Evolutionary conservation across 208 protist species (phyloP), one percentile per base, ranked within the genome.

Genomic region (Trypanosoma caninum): DNA sequence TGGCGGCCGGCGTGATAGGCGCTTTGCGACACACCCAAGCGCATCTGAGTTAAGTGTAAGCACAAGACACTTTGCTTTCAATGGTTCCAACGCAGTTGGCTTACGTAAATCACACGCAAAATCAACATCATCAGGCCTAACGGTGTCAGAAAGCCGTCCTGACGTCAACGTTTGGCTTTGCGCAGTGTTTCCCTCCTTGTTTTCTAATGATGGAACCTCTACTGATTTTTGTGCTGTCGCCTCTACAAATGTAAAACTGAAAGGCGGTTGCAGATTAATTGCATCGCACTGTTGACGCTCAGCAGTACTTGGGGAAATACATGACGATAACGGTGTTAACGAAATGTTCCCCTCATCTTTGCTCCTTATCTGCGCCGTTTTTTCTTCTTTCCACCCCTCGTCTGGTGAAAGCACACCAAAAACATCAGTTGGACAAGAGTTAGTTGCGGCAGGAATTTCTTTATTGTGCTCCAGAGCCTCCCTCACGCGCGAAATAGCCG

Each of bases 401-500:
- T 37, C 20, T 0, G 30, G 28, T 3, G 25, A 8, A 16, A 38
- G n/a, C 16, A 14, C 30, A 23, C n/a, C 16, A 33, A 23, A 3
- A 38, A 33, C 18, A 37, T 18, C 50, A 38, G 22, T 28, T 16
- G 27, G n/a, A 53, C 44, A 20, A 56, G 35, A 8, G 14, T 25
- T 46, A 55, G 10, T 18, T 34, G n/a, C 25, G 18, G n/a, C 37
- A 48, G 61, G 13, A 18, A 10, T 25, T 23, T 10, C 0, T 13
- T 47, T 35, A 20, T 65, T 42, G 13, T 9, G 4, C 37, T 40
- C 59, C 16, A 87, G 37, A 3, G 80, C 27, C 5, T 65, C 50
- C 55, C 73, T 62, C 30, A 66, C 83, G 10, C 74, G 38, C 28
- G 51, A 46, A 34, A 90, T 66, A 4, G 72, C 80, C 1, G 46